Evolutionary conservation across 1,284 basidiomycete species (phyloP), one percentile per base, ranked within the genome.

Genomic region (Ceratobasidium papillatum): DNA sequence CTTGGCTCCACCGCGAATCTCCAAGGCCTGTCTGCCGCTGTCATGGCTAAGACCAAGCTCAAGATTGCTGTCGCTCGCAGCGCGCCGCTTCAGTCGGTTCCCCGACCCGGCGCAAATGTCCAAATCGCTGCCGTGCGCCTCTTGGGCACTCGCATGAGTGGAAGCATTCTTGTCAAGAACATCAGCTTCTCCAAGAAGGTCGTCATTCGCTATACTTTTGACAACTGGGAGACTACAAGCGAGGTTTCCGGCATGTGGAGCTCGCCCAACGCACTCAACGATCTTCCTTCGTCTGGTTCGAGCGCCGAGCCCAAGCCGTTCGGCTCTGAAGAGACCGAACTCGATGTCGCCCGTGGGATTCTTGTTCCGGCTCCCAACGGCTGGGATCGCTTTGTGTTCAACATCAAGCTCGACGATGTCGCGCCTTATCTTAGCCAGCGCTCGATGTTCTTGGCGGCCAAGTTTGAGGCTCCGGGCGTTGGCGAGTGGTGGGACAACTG

Each of bases 351-450:
- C 17, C 52, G 68, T 22, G 68, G 54, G 2, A 71, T 71, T 38
- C 52, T 71, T 14, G 68, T 71, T 38, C 38, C 68, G 22, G 68
- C 43, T 14, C 52, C 68, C 41, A 27, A 49, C 32, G 68, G 68
- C 41, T 85, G 83, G 83, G 84, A 85, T 76, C 79, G 84, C 41
- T 85, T 86, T 81, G 79, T 79, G 61, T 85, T 85, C 77, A 77
- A 80, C 3, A 89, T 96, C 80, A 89, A 87, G 68, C 85, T 96
- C 43, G 91, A 92, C 77, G 92, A 94, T 78, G 91, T 93, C 79
- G 87, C 88, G 64, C 84, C 85, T 54, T 87, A 87, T 75, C 84
- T 96, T 14, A 84, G 86, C 45, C 86, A 88, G 8, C 85, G 91
- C 38, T 87, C 87, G 17, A 82, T 95, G 59, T 88, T 86, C 81